Percentiles rank a stretch among this genome's conserved stretches.
phyloP scores from a whole-genome alignment of 2,329 filamentous ascomycete species.

The Geosmithia putterillii region DNA sequence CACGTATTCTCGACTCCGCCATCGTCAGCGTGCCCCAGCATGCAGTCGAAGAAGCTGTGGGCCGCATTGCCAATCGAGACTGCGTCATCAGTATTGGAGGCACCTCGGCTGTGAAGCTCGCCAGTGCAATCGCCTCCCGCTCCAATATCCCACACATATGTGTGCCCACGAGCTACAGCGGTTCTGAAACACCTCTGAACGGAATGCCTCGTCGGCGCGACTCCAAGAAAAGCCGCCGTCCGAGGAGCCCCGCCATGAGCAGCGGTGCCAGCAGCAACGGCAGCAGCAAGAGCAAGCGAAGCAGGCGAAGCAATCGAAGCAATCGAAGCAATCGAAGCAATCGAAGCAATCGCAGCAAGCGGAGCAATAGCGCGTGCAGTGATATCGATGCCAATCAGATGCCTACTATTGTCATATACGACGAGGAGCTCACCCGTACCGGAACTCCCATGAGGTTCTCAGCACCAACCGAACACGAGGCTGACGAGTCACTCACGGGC shows the following conservation, averaged over 20 bases:
- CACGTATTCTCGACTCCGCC: conserved; percentile 19
- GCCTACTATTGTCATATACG: conserved; percentile 23
- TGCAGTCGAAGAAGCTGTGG: conserved; percentile 14
- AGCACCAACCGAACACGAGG: conserved; percentile 10
- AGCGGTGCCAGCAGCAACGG: background rate
- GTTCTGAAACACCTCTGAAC: conserved; percentile 42
- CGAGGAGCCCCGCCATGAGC: background rate
- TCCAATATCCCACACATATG: conserved; percentile 44
- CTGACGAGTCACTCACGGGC: conserved; percentile 5
- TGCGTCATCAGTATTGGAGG: conserved; percentile 49
- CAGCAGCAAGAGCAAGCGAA: conserved; percentile 2
- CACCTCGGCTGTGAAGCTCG: conserved; percentile 48
- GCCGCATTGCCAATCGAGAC: conserved; percentile 29
- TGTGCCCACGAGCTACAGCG: conserved; percentile 47
- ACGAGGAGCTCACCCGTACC: conserved; percentile 19
- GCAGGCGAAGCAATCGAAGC: no score
- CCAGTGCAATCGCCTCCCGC: conserved; percentile 38
- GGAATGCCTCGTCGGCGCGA: conserved; percentile 1
- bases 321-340: no score
- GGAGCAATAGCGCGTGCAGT: conserved; percentile 6
- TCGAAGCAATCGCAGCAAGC: conserved; percentile 4
- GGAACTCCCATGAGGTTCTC: conserved; percentile 12
- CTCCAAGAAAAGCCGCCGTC: background rate
- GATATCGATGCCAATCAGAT: conserved; percentile 9
- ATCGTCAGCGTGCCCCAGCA: conserved; percentile 13